Evolutionary conservation across 2,329 filamentous ascomycete genomes (phyloP).

Genomic region (Colletotrichum tofieldiae): DNA sequence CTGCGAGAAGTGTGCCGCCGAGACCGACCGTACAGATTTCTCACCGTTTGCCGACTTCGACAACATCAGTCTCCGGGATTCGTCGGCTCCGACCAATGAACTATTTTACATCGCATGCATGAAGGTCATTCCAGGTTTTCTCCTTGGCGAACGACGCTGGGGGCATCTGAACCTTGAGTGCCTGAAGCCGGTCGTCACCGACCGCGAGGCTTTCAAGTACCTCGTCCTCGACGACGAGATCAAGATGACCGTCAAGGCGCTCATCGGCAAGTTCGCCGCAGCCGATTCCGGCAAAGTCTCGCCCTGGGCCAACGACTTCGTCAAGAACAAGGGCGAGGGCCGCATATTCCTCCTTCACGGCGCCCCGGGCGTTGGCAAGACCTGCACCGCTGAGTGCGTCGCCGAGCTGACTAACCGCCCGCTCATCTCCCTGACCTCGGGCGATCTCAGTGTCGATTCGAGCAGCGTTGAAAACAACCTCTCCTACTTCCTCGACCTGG

Average conservation of each 20-base stretch:
- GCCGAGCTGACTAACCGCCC: constrained; percentile 67
- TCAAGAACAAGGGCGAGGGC: constrained; percentile 60
- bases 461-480: constrained; percentile 60
- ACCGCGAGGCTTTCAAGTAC: constrained; percentile 66
- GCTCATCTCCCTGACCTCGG: constrained; percentile 66
- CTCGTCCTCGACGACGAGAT: constrained; percentile 65
- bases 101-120: constrained; percentile 61
- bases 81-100: constrained; percentile 57
- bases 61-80: constrained; percentile 54
- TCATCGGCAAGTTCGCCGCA: constrained; percentile 64
- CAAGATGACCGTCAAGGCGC: constrained; percentile 63
- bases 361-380: constrained; percentile 71
- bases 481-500: constrained; percentile 64
- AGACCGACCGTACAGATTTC: constrained; percentile 44
- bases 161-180: constrained; percentile 58
- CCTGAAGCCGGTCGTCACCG: constrained; percentile 58
- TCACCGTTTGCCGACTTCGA: constrained; percentile 59
- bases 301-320: constrained; percentile 60
- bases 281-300: constrained; percentile 55
- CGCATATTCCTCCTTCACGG: constrained; percentile 68
- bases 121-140: constrained; percentile 63
- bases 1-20: constrained; percentile 55
- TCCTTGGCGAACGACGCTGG: constrained; percentile 63
- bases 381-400: constrained; percentile 69
- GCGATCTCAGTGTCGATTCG: constrained; percentile 61